Evolutionary conservation across 2,329 filamentous ascomycete species (phyloP), one percentile per base, ranked within the genome.

Genomic region (Metarhizium sp.): DNA sequence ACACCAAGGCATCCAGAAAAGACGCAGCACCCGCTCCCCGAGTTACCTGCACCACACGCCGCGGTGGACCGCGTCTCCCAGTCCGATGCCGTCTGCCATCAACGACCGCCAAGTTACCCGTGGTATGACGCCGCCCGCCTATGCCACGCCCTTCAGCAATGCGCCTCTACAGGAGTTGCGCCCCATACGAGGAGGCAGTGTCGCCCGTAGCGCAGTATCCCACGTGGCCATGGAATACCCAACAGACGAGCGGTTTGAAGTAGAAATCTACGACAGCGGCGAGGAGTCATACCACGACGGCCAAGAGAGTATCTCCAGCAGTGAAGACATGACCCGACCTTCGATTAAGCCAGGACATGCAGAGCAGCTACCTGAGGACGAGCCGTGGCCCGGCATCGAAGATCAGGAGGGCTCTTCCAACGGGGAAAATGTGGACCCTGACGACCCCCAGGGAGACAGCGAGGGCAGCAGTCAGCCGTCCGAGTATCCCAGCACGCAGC

Each of bases 141-240:
- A 91, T 63, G 86, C 86, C 2, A 92, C 88, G 0, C 88, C 88
- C 0, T 78, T 86, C 64, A 90, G 86, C 63, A 85, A 84, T 58
- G 80, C 75, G 3, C 76, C 81, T 1, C 67, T 71, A 8, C 67
- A 74, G 13, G 76, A 79, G 54, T 59, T 70, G 18, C 70, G 72
- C 16, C 59, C 59, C 5, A 47, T 63, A 2, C 63, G 68, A 14
- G 61, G 63, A 47, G 62, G 64, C 38, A 71, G 69, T 49, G 58
- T 63, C 14, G 60, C 62, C 6, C 66, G 63, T 3, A 64, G 62
- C 13, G 63, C 59, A 16, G 57, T 60, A 4, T 61, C 64, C 40
- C 68, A 72, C 59, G 64, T 61, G 1, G 64, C 70, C 38, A 68
- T 36, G 3, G 50, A 51, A 8, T 57, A 70, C 38, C 67, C 71